Base-by-base conservation (phyloP, 495 filamentous ascomycete genomes). In the Tuber magnatum region DNA sequence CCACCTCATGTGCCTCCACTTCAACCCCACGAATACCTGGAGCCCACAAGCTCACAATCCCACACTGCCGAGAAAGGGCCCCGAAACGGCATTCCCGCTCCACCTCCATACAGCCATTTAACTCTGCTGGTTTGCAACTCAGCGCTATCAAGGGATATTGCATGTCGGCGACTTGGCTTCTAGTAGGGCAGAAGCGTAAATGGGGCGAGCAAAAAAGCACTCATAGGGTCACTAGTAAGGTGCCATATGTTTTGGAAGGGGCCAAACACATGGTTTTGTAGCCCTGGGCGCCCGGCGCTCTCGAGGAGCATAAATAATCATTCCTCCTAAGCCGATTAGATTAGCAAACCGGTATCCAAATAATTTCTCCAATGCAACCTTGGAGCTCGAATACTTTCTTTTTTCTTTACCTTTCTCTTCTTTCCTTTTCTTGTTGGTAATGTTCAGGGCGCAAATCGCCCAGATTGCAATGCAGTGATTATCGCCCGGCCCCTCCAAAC, bases 1-100 rank as follows among this genome's bases (percentile, higher is more conserved):
- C 77, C 77, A 79, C 73, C 73, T 73, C 65, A 69, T 74, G 48
- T 70, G 72, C 72, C 51, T 78, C 74, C 76, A 70, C 71, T 73
- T 48, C 43, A 78, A 78, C 76, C 77, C 77, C 77, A 78, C 77
- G 77, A 78, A 78, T 78, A 68, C 75, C 68, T 46, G 68, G 43
- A 75, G 72, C 28, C 77, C 76, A 75, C 76, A 78, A 78, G 61
- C 75, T 32, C 3, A 35, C 56, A 65, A 65, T 65, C 56, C 56
- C 56, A 65, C 56, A 35, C 14, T 65, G 28, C 56, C 56, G 35
- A 71, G 41, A 72, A 65, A 75, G 46, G 43, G 35, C 35, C 73
- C 39, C 75, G 56, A 65, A 5, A 69, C 44, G 44, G 56, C 71
- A 71, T 40, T 65, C 42, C 56, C 68, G 74, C 76, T 75, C 77